phyloP scores from a whole-genome alignment of 2,329 filamentous ascomycete genomes.

The Eutypella sp. region DNA sequence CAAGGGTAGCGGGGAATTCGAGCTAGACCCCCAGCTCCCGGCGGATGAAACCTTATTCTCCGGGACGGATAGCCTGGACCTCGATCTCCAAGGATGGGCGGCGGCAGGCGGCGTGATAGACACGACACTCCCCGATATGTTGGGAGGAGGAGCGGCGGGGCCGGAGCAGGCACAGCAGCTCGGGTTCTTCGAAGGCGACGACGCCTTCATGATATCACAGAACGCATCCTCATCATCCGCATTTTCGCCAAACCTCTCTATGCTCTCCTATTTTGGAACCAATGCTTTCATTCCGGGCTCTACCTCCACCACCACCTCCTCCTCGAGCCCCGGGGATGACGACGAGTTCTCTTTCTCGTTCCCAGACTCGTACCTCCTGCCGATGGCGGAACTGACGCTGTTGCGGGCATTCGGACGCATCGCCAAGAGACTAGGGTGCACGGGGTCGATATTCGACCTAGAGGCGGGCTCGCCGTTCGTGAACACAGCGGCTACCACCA shows the following conservation, averaged over 20 bases:
- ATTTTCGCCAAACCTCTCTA: not conserved
- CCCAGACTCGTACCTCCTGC: slow-evolving; percentile 44
- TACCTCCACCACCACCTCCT: not conserved
- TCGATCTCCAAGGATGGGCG: not conserved
- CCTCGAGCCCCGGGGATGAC: not conserved
- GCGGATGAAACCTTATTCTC: not conserved
- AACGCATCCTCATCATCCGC: not conserved
- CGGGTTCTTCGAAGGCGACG: not conserved
- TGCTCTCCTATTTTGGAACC: not conserved
- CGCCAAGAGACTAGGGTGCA: slow-evolving; percentile 39
- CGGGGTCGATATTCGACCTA: slow-evolving; percentile 40
- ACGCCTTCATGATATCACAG: not conserved
- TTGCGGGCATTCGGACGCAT: slow-evolving; percentile 43
- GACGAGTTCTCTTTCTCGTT: slow-evolving; percentile 19
- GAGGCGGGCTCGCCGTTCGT: slow-evolving; percentile 43
- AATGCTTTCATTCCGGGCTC: not conserved
- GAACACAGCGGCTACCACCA: slow-evolving; percentile 15
- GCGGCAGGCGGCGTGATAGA: not conserved
- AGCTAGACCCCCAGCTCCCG: too few species aligned
- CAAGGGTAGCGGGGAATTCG: too few species aligned
- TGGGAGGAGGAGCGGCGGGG: not conserved
- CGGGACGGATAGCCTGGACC: not conserved
- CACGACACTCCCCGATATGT: not conserved
- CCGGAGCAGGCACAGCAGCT: too few species aligned
- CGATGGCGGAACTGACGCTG: slow-evolving; percentile 43